Evolutionary conservation across 2,329 filamentous ascomycete genomes (phyloP).

Genomic region (Arthrobotrys iridis): DNA sequence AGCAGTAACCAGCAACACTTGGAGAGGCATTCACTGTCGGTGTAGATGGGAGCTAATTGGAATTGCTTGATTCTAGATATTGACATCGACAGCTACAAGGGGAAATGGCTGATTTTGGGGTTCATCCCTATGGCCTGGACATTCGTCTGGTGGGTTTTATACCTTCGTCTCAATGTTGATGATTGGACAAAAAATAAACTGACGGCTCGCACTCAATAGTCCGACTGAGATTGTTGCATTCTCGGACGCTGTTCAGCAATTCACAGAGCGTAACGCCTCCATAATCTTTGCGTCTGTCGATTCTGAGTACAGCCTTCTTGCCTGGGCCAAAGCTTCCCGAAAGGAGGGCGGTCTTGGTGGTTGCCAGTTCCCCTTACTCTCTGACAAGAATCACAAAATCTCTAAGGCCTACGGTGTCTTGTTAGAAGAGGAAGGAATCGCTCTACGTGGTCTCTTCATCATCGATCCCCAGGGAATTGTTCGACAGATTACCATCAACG

Average conservation of each 20-base stretch:
- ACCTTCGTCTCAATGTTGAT: neutral
- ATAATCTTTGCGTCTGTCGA: constrained; percentile 73
- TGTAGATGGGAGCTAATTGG: constrained; percentile 20
- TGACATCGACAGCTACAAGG: constrained; percentile 61
- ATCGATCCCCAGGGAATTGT: constrained; percentile 72
- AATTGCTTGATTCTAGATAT: constrained; percentile 55
- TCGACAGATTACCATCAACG: constrained; percentile 72
- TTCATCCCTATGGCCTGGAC: constrained; percentile 76
- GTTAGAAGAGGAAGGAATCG: constrained; percentile 72
- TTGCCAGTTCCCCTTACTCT: constrained; percentile 71
- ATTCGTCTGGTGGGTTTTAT: constrained; percentile 67
- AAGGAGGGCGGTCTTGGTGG: constrained; percentile 72
- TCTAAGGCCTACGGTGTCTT: constrained; percentile 72
- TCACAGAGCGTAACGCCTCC: constrained; percentile 69
- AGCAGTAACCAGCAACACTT: constrained; percentile 37
- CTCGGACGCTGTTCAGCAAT: constrained; percentile 71
- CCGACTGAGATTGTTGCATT: constrained; percentile 70
- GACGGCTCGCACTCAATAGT: constrained; percentile 63
- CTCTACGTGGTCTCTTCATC: constrained; percentile 72
- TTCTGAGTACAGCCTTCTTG: constrained; percentile 69
- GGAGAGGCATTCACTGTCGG: neutral
- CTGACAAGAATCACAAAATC: constrained; percentile 71
- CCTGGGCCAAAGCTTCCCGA: constrained; percentile 69
- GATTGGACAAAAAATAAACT: constrained; percentile 10
- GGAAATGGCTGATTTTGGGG: constrained; percentile 71